Evolutionary conservation across 2,329 filamentous ascomycete genomes (phyloP).

Genomic region (Microdochium nivale): DNA sequence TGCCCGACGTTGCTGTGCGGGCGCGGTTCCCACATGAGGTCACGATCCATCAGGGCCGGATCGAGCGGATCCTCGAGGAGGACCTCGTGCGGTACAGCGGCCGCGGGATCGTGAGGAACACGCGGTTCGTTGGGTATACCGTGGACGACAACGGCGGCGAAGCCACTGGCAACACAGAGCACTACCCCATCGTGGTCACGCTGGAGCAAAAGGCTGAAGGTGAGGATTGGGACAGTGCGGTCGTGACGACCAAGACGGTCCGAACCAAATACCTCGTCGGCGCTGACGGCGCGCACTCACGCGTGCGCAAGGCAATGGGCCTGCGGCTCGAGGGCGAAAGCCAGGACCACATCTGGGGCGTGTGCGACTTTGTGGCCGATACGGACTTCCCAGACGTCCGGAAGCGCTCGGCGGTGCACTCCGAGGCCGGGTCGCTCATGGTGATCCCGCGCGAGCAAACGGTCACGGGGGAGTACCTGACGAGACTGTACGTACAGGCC

Average conservation of each 20-base stretch:
- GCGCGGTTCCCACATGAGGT: conserved; percentile 28
- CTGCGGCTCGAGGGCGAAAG: conserved; percentile 28
- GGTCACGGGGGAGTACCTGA: conserved; percentile 28
- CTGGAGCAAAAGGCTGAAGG: conserved; percentile 25
- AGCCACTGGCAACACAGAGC: conserved; percentile 25
- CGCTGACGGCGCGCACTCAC: conserved; percentile 31
- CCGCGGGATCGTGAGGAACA: conserved; percentile 22
- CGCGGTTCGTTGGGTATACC: conserved; percentile 18
- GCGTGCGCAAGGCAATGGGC: conserved; percentile 25
- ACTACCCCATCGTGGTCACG: conserved; percentile 51
- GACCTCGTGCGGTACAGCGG: conserved; percentile 28
- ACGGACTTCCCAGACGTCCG: conserved; percentile 38
- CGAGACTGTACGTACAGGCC: conserved; percentile 31
- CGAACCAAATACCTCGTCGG: conserved; percentile 31
- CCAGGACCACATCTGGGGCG: conserved; percentile 32
- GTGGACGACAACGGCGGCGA: conserved; percentile 22
- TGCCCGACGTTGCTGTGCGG: conserved; percentile 27
- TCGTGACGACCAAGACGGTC: conserved; percentile 9
- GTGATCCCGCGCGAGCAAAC: conserved; percentile 37
- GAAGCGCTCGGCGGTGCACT: conserved; percentile 32
- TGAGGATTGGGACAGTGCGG: background rate
- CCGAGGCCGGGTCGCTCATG: conserved; percentile 34
- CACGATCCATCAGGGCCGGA: conserved; percentile 35
- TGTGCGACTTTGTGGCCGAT: conserved; percentile 30
- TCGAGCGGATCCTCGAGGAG: conserved; percentile 33